A percentile compares a stretch with the other conserved stretches of the same genome.
These are phyloP conservation scores for Globisporangium nodosum DNA, from an alignment of 352 stramenopile genomes.

Conservation along the genomic window DNA sequence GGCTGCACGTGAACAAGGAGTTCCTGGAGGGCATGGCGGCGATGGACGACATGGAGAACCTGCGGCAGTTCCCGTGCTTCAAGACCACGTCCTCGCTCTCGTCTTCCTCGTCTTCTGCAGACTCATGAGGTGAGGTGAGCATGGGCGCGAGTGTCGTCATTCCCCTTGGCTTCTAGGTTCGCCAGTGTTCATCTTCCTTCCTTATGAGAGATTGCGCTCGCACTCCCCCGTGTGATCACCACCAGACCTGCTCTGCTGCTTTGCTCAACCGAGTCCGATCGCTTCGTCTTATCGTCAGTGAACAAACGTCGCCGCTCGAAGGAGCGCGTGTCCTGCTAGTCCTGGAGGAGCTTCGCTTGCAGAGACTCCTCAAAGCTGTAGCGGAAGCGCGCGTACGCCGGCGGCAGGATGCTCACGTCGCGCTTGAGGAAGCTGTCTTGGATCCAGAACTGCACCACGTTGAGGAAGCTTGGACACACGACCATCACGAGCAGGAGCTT, in stretches of 20 bases:
- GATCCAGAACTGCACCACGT: conserved; percentile 84
- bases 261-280: too few species aligned
- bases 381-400: conserved; percentile 51
- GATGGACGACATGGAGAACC: conserved; percentile 28
- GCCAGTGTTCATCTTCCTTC: neutral
- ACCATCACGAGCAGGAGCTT: conserved; percentile 79
- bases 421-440: conserved; percentile 83
- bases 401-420: conserved; percentile 54
- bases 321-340: conserved; percentile 3
- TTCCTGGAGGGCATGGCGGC: conserved; percentile 22
- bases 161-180: neutral
- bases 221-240: neutral
- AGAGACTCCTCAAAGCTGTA: conserved; percentile 65
- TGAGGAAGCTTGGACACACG: conserved; percentile 79
- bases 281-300: neutral
- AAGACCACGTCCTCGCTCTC: conserved; percentile 1
- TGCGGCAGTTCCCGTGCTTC: conserved; percentile 31
- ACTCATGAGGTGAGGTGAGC: neutral
- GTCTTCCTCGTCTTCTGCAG: neutral
- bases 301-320: neutral
- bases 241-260: too few species aligned
- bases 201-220: neutral
- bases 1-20: conserved; percentile 19
- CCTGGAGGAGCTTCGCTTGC: conserved; percentile 56
- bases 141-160: neutral